Conservation (phyloP, 352 stramenopile genomes). For the Globisporangium sylvaticum region DNA sequence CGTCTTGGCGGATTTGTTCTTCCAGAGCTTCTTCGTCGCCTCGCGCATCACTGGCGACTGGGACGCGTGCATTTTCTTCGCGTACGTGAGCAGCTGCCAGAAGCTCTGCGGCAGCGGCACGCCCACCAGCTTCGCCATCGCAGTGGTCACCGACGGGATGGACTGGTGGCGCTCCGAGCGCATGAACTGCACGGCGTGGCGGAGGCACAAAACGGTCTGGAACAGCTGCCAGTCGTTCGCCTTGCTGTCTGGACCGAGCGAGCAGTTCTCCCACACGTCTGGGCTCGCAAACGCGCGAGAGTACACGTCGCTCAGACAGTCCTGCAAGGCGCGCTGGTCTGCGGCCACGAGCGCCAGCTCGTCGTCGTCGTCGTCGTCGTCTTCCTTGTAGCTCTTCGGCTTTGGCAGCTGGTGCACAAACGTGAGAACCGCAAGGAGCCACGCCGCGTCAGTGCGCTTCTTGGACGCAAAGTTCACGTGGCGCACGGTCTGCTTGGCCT, state of each 20-base stretch:
- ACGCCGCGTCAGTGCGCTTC: conserved; percentile 26
- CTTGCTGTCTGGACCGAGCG: conserved; percentile 14
- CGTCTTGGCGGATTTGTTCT: conserved; percentile 32
- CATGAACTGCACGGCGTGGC: conserved; percentile 54
- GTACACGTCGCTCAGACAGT: conserved; percentile 50
- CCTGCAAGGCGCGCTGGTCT: conserved; percentile 36
- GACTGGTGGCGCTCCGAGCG: conserved; percentile 37
- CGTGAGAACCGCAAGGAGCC: conserved; percentile 41
- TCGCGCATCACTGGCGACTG: conserved; percentile 18
- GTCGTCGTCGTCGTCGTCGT: conserved; percentile 50
- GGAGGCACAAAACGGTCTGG: conserved; percentile 38
- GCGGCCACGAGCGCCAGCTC: conserved; percentile 22
- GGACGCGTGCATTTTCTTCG: conserved; percentile 28
- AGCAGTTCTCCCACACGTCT: conserved; percentile 2
- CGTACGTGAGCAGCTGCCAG: conserved; percentile 37
- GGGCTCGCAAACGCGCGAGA: conserved; percentile 35
- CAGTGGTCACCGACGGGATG: conserved; percentile 39
- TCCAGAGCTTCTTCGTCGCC: conserved; percentile 29
- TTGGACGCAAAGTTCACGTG: conserved; percentile 39
- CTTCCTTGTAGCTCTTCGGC: conserved; percentile 25
- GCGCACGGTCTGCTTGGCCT: conserved; percentile 32
- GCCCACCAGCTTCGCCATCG: conserved; percentile 37
- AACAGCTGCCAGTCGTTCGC: conserved; percentile 22
- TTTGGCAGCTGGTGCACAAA: conserved; percentile 39
- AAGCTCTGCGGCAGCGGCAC: conserved; percentile 45